phyloP scores from a whole-genome alignment of 202 grass and related monocot species.

The Zizania palustris region DNA sequence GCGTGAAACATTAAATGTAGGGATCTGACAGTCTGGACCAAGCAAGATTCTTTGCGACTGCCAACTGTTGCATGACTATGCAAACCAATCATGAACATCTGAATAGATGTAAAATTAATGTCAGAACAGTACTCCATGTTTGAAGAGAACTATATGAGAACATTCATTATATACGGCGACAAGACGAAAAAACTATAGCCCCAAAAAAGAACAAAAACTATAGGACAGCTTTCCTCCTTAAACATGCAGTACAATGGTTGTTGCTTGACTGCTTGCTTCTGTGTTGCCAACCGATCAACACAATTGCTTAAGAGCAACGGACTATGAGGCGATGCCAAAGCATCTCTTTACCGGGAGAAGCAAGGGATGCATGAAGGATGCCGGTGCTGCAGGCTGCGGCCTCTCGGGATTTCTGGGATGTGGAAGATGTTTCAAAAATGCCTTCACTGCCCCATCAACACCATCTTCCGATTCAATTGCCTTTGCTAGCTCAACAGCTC shows the following conservation, averaged over 20 bases:
- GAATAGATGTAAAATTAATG: neutral
- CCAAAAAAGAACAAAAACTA: neutral
- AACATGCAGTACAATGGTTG: neutral
- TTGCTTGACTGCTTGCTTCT: too few relatives aligned
- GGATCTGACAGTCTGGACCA: neutral
- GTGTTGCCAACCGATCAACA: neutral
- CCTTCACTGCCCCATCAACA: conserved; percentile 65
- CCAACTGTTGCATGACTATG: neutral
- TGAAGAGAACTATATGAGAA: neutral
- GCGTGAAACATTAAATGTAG: too few relatives aligned
- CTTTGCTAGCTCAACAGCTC: conserved; percentile 57
- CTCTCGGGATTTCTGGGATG: conserved; percentile 18
- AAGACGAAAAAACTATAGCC: neutral
- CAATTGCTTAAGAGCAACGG: neutral
- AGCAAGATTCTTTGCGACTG: neutral
- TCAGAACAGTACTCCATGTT: neutral
- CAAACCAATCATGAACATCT: conserved; percentile 1
- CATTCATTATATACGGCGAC: neutral
- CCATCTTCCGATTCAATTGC: conserved; percentile 71
- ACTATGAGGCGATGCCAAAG: conserved; percentile 41
- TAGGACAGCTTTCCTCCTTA: neutral
- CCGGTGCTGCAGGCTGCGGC: conserved; percentile 8
- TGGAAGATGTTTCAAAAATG: conserved; percentile 71
- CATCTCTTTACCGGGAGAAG: conserved; percentile 53
- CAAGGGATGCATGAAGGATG: conserved; percentile 35